These are phyloP conservation scores for Pulveroboletus sp. DNA, from an alignment of 768 basidiomycete species.

Conservation along the genomic window DNA sequence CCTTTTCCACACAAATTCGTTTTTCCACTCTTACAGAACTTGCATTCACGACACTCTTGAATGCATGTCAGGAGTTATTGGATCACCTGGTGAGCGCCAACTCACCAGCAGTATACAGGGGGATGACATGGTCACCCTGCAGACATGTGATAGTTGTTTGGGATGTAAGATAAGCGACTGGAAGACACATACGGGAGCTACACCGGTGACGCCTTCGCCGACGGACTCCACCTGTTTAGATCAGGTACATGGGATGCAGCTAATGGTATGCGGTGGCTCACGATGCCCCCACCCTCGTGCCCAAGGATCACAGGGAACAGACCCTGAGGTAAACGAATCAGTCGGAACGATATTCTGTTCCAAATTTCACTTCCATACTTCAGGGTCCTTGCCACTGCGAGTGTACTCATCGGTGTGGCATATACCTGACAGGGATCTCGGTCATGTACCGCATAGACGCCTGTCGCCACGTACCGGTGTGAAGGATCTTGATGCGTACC, in stretches of 20 bases:
- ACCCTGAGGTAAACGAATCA: constrained; percentile 44
- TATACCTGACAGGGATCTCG: constrained; percentile 49
- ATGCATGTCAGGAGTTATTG: neutral
- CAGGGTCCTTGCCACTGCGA: constrained; percentile 91
- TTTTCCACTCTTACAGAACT: constrained; percentile 98
- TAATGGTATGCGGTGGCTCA: constrained; percentile 35
- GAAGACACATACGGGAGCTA: constrained; percentile 43
- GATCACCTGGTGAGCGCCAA: neutral
- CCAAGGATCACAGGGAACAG: constrained; percentile 91
- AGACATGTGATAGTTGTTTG: neutral
- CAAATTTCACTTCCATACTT: constrained; percentile 45
- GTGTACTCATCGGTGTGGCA: constrained; percentile 99
- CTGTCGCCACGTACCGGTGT: constrained; percentile 60
- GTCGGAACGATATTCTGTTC: neutral
- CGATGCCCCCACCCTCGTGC: constrained; percentile 91
- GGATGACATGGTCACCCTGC: constrained; percentile 93
- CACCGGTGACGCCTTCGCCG: constrained; percentile 88
- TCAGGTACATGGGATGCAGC: neutral
- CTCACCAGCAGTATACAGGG: constrained; percentile 90
- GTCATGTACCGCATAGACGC: constrained; percentile 2
- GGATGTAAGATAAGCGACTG: neutral
- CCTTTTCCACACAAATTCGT: constrained; percentile 98
- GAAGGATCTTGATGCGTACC: constrained; percentile 88
- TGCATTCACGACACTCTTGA: constrained; percentile 90
- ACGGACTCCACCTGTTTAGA: constrained; percentile 86